phyloP scores from a whole-genome alignment of 1,139 yeast genomes.

The Magnusiomyces tetraspermus region DNA sequence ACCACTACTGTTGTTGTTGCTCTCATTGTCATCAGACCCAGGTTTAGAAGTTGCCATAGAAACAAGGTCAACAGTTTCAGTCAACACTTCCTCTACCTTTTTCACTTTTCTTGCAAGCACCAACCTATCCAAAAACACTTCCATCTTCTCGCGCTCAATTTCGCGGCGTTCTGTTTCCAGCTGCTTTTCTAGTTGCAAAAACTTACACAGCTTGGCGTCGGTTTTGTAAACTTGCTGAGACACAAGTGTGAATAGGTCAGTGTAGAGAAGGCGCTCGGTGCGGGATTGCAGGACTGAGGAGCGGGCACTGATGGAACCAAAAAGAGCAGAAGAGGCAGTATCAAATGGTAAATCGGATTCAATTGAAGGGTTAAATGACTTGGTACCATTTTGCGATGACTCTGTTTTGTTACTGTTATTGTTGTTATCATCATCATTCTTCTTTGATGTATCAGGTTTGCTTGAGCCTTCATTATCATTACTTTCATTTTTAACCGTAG shows the following conservation, averaged over 20 bases:
- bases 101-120: slow-evolving; percentile 57
- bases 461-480: slow-evolving; percentile 5
- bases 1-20: background rate
- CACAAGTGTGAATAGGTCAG: slow-evolving; percentile 49
- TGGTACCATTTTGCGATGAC: background rate
- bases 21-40: slow-evolving; percentile 15
- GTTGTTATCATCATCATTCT: background rate
- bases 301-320: slow-evolving; percentile 57
- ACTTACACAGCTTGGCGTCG: slow-evolving; percentile 63
- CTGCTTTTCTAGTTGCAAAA: slow-evolving; percentile 64
- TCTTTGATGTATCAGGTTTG: background rate
- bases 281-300: slow-evolving; percentile 73
- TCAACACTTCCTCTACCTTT: slow-evolving; percentile 43
- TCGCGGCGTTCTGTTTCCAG: slow-evolving; percentile 71
- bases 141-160: slow-evolving; percentile 70
- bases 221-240: slow-evolving; percentile 66
- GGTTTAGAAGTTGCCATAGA: background rate
- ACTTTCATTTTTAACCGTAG: slow-evolving; percentile 10
- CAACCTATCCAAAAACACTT: slow-evolving; percentile 66
- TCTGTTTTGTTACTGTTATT: background rate
- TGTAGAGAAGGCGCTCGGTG: slow-evolving; percentile 60
- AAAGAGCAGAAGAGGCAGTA: slow-evolving; percentile 25
- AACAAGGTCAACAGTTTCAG: slow-evolving; percentile 34
- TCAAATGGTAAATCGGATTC: slow-evolving; percentile 15
- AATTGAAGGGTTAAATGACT: background rate